phyloP scores from a whole-genome alignment of 2,329 filamentous ascomycete genomes.

The Dactylonectria estremocensis region DNA sequence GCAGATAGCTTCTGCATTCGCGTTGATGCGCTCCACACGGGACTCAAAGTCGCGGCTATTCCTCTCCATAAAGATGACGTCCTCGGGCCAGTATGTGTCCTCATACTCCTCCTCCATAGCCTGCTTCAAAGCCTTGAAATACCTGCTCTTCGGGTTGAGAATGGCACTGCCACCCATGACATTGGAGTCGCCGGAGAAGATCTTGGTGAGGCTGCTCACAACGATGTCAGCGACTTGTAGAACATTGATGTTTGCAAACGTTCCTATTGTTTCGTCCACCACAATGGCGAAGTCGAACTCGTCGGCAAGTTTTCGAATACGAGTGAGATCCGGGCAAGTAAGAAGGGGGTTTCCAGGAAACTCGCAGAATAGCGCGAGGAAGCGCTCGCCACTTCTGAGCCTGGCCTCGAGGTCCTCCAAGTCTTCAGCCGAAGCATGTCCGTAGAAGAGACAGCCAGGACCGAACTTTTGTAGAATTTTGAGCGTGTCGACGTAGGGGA shows the following conservation, averaged over 20 bases:
- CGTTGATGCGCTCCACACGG: constrained; percentile 87
- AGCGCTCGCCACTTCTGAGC: constrained; percentile 80
- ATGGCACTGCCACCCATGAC: constrained; percentile 92
- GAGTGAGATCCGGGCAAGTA: constrained; percentile 84
- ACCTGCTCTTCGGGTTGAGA: constrained; percentile 75
- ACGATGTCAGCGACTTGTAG: constrained; percentile 91
- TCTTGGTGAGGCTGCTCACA: constrained; percentile 95
- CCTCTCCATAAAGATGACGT: constrained; percentile 93
- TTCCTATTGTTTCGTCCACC: constrained; percentile 96
- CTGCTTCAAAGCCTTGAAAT: constrained; percentile 79
- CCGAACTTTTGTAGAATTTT: constrained; percentile 97
- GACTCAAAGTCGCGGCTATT: constrained; percentile 94
- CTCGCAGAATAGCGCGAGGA: constrained; percentile 91
- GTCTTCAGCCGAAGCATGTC: constrained; percentile 82
- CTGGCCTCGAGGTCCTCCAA: constrained; percentile 86
- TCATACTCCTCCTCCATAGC: constrained; percentile 79
- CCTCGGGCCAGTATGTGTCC: constrained; percentile 95
- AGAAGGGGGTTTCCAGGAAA: constrained; percentile 95
- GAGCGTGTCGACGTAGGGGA: constrained; percentile 96
- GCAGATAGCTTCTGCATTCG: constrained; percentile 87
- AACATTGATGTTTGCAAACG: constrained; percentile 95
- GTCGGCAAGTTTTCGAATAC: constrained; percentile 86
- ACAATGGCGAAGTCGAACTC: constrained; percentile 91
- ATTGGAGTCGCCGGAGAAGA: constrained; percentile 97
- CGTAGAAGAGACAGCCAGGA: constrained; percentile 90